Conservation (phyloP, 2,329 filamentous ascomycete species). For the Arthrobotrys sphaeroides region DNA sequence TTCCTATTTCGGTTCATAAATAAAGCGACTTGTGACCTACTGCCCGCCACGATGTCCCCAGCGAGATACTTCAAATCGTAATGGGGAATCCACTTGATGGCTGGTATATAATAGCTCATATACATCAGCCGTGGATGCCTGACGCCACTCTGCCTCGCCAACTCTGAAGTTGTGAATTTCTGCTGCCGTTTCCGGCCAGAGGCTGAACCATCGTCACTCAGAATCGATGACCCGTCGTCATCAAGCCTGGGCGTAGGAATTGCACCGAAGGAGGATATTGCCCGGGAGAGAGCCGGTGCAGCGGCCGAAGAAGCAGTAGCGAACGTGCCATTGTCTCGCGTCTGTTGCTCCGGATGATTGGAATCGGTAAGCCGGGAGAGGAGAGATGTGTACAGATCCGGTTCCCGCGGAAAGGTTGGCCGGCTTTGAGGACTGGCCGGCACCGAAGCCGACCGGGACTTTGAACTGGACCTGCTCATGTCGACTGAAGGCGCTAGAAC, state of each 20-base stretch:
- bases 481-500: not conserved
- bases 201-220: conserved; percentile 61
- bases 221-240: conserved; percentile 60
- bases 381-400: conserved; percentile 49
- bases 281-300: conserved; percentile 59
- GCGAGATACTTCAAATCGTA: conserved; percentile 83
- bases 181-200: conserved; percentile 21
- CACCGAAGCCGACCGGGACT: conserved; percentile 34
- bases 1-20: no score
- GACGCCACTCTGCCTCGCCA: conserved; percentile 61
- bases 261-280: conserved; percentile 59
- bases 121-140: conserved; percentile 81
- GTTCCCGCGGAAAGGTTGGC: conserved; percentile 25
- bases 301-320: conserved; percentile 61
- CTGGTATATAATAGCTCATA: conserved; percentile 89
- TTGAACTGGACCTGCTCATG: conserved; percentile 37
- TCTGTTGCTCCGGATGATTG: conserved; percentile 59
- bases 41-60: conserved; percentile 84
- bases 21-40: no score
- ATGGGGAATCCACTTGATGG: conserved; percentile 87
- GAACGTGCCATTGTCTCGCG: conserved; percentile 79
- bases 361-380: conserved; percentile 39
- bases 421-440: conserved; percentile 31
- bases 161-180: conserved; percentile 52
- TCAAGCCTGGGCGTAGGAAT: conserved; percentile 52